Conservation (phyloP, 2,329 filamentous ascomycete genomes). For the Meredithiella fracta region DNA sequence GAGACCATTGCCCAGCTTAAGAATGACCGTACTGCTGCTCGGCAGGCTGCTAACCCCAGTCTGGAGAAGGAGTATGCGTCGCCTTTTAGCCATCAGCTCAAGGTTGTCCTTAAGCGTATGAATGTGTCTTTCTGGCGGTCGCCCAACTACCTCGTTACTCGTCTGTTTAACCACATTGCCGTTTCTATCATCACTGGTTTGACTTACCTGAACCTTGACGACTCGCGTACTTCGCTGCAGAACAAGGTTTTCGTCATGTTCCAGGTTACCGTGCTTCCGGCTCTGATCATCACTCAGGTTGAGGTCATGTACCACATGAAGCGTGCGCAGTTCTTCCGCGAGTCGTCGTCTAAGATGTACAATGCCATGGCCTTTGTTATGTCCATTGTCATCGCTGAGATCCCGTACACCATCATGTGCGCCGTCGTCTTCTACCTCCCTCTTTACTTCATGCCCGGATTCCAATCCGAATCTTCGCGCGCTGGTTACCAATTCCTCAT, state of each 20-base stretch:
- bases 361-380: constrained; percentile 60
- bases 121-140: constrained; percentile 71
- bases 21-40: constrained; percentile 32
- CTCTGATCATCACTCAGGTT: constrained; percentile 67
- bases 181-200: constrained; percentile 67
- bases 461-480: constrained; percentile 43
- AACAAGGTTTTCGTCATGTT: constrained; percentile 83
- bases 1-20: constrained; percentile 52
- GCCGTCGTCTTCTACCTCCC: constrained; percentile 68
- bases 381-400: constrained; percentile 64
- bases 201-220: constrained; percentile 60
- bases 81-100: constrained; percentile 62
- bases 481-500: constrained; percentile 82
- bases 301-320: constrained; percentile 66
- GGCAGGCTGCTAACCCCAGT: constrained; percentile 29
- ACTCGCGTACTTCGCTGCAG: constrained; percentile 61
- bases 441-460: constrained; percentile 69
- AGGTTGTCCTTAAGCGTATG: constrained; percentile 54
- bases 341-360: constrained; percentile 76
- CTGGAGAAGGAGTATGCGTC: constrained; percentile 70
- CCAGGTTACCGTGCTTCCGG: constrained; percentile 71
- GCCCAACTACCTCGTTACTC: constrained; percentile 77
- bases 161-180: constrained; percentile 68
- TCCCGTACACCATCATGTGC: constrained; percentile 70
- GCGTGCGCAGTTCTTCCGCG: constrained; percentile 70